A percentile compares a stretch with the other conserved stretches of the same genome.
Evolutionary conservation across 2,329 filamentous ascomycete species (phyloP).

Genomic region (Aspergillus caelatus): DNA sequence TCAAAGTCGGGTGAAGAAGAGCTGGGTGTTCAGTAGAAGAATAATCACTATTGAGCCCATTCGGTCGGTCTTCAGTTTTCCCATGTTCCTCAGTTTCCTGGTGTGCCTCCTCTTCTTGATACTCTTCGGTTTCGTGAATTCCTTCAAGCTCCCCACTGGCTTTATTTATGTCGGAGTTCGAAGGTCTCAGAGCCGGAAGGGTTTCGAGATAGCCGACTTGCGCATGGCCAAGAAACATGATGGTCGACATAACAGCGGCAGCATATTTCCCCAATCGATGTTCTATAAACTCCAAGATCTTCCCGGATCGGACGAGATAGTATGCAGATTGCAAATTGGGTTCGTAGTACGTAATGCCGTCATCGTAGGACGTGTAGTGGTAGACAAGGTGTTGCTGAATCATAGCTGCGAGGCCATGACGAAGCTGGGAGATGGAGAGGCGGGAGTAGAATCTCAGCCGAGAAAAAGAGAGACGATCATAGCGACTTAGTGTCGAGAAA

Average conservation of each 20-base stretch:
- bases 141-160: constrained; percentile 22
- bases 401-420: constrained; percentile 79
- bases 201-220: constrained; percentile 52
- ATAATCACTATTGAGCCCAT: constrained; percentile 29
- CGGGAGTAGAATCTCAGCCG: constrained; percentile 73
- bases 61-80: constrained; percentile 24
- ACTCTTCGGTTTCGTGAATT: constrained; percentile 14
- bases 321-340: constrained; percentile 81
- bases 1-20: constrained; percentile 42
- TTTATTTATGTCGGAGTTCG: constrained; percentile 27
- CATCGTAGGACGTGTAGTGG: constrained; percentile 67
- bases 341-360: constrained; percentile 74
- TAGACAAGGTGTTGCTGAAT: constrained; percentile 86
- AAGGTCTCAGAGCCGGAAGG: constrained; percentile 35
- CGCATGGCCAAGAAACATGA: constrained; percentile 77
- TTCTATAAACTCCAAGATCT: constrained; percentile 76
- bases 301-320: constrained; percentile 76
- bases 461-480: constrained; percentile 73
- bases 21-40: constrained; percentile 21
- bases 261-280: constrained; percentile 74
- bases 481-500: constrained; percentile 74
- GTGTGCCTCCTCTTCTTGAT: neutral
- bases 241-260: constrained; percentile 71
- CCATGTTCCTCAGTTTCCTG: constrained; percentile 10
- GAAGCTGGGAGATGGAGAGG: constrained; percentile 73